phyloP scores from a whole-genome alignment of 305 asterid species.

The Solanum hybrid region DNA sequence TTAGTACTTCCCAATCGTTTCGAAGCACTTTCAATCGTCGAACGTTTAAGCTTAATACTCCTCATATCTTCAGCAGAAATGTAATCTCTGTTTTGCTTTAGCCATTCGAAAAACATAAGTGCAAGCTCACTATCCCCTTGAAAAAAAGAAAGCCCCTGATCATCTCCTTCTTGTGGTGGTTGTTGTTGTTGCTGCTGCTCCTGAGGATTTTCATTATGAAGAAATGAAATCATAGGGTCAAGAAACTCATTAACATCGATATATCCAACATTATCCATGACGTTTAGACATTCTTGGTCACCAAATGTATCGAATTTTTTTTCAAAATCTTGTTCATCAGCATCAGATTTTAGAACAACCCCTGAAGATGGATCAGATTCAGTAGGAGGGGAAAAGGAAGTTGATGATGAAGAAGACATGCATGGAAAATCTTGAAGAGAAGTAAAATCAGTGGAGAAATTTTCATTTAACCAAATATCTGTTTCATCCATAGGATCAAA shows the following conservation, averaged over 20 bases:
- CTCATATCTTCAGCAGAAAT: slow-evolving; percentile 85
- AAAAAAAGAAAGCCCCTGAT: slow-evolving; percentile 29
- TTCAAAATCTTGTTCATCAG: slow-evolving; percentile 20
- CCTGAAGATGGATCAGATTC: slow-evolving; percentile 1
- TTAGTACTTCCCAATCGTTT: slow-evolving; percentile 54
- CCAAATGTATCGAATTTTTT: not conserved
- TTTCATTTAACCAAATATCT: not conserved
- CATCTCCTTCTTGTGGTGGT: slow-evolving; percentile 6
- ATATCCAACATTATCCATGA: slow-evolving; percentile 57
- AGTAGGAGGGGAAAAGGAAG: slow-evolving; percentile 44
- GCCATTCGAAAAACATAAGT: slow-evolving; percentile 72
- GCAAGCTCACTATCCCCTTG: slow-evolving; percentile 62
- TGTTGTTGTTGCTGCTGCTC: slow-evolving; percentile 2
- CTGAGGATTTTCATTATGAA: slow-evolving; percentile 30
- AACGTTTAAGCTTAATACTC: slow-evolving; percentile 69
- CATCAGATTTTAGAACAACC: not conserved
- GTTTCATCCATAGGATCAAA: slow-evolving; percentile 15
- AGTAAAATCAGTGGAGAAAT: slow-evolving; percentile 43
- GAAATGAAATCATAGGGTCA: slow-evolving; percentile 56
- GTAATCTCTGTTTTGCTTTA: slow-evolving; percentile 70
- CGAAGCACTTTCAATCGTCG: slow-evolving; percentile 76
- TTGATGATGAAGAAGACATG: slow-evolving; percentile 84
- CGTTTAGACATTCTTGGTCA: slow-evolving; percentile 42
- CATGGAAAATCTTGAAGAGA: slow-evolving; percentile 66
- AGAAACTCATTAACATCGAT: slow-evolving; percentile 56